Percentiles rank a stretch among this genome's conserved stretches.
These are phyloP conservation scores for Aspergillus fischeri DNA, from an alignment of 2,329 filamentous ascomycete species.

Conservation along the genomic window DNA sequence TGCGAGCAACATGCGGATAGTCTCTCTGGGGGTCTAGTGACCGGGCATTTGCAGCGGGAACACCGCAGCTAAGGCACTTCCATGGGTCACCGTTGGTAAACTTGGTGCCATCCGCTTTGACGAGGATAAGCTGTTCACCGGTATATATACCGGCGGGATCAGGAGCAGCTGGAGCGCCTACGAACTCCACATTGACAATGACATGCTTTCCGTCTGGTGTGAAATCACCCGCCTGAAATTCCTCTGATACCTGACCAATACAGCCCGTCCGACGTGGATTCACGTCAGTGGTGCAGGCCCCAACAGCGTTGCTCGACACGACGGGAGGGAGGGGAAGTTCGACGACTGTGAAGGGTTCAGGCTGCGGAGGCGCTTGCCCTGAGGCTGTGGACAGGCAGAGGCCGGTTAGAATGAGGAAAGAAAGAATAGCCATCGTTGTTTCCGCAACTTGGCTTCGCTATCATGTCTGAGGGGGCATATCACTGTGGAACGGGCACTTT, in stretches of 20 bases:
- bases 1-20: conserved; percentile 44
- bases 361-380: too few relatives aligned
- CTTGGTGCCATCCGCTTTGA: conserved; percentile 39
- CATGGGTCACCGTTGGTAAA: conserved; percentile 46
- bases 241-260: conserved; percentile 19
- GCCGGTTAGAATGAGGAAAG: too few relatives aligned
- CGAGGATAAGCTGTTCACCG: conserved; percentile 41
- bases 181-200: conserved; percentile 37
- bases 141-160: conserved; percentile 41
- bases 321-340: conserved; percentile 39
- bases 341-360: conserved; percentile 32
- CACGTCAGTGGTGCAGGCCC: conserved; percentile 30
- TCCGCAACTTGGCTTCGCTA: too few relatives aligned
- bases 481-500: too few relatives aligned
- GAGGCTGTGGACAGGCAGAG: too few relatives aligned
- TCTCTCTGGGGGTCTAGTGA: conserved; percentile 20
- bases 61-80: conserved; percentile 48
- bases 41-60: conserved; percentile 30
- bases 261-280: conserved; percentile 40
- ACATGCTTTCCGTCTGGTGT: conserved; percentile 44
- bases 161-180: conserved; percentile 39
- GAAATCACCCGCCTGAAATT: conserved; percentile 34
- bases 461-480: too few relatives aligned
- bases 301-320: conserved; percentile 16
- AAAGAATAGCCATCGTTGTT: too few relatives aligned